These are phyloP conservation scores for Rhizopus sp. DNA, from an alignment of 371 early-diverging fungal species.

Conservation along the genomic window DNA sequence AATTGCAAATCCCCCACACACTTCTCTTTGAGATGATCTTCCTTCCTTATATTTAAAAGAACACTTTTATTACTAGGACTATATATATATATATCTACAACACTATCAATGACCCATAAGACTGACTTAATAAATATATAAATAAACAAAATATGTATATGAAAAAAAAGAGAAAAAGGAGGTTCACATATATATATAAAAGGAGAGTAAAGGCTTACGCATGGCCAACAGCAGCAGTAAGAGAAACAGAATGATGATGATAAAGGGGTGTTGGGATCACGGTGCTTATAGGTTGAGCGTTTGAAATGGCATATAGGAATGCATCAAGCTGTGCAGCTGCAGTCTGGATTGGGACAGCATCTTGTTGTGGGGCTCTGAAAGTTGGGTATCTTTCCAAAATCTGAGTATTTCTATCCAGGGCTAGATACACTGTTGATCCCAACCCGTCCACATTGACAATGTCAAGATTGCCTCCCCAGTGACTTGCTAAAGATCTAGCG, in stretches of 20 bases:
- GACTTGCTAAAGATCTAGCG: constrained; percentile 53
- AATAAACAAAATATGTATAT: no score
- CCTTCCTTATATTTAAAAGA: no score
- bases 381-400: constrained; percentile 56
- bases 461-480: constrained; percentile 78
- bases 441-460: constrained; percentile 73
- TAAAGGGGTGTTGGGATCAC: constrained; percentile 22
- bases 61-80: no score
- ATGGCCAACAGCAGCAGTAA: constrained; percentile 43
- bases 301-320: constrained; percentile 39
- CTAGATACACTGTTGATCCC: constrained; percentile 76
- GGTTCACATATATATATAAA: no score
- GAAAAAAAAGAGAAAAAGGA: no score
- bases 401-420: constrained; percentile 60
- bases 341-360: constrained; percentile 25
- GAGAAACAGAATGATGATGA: constrained; percentile 41
- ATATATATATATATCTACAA: no score
- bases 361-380: constrained; percentile 17
- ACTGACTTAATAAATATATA: no score
- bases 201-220: constrained; percentile 19
- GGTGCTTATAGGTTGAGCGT: constrained; percentile 16
- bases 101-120: no score
- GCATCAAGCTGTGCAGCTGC: constrained; percentile 35
- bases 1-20: no score
- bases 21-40: no score